Evolutionary conservation across 1,139 yeast species (phyloP), one percentile per base, ranked within the genome.

Genomic region (Saccharomycopsis hybrid): DNA sequence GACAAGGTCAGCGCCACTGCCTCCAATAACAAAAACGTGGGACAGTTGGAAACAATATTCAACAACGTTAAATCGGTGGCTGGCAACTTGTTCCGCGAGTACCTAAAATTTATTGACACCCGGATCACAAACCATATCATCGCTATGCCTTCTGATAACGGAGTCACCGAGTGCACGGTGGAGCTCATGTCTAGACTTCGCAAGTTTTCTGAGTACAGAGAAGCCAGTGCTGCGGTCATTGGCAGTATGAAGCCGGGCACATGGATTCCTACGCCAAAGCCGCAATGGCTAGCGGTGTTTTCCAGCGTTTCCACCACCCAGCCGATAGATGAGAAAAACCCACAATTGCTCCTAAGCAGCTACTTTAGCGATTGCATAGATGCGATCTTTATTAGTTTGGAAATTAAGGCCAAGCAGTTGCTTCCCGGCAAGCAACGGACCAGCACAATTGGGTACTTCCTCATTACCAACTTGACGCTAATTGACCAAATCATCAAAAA

Each of bases 311-410:
- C 43, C 13, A 43, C 52, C 3, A 67, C 67, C 38, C 55, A 61
- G 5, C 57, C 61, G 3, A 51, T 55, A 4, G 59, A 57, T 35
- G 51, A 43, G 18, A 39, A 35, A 54, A 53, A 61, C 62, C 48
- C 57, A 57, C 68, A 69, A 36, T 77, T 72, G 51, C 63, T 84
- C 52, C 65, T 86, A 28, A 76, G 88, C 2, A 72, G 84, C 42
- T 87, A 76, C 61, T 74, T 80, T 54, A 76, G 87, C 49, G 96
- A 88, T 62, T 73, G 85, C 38, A 75, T 89, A 46, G 96, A 88
- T 63, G 81, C 82, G 41, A 72, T 86, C 37, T 73, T 83, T 62
- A 71, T 84, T 40, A 76, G 77, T 51, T 72, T 73, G 66, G 90
- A 74, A 64, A 72, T 65, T 58, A 79, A 68, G 62, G 87, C 74